A percentile compares a stretch with the other conserved stretches of the same genome.
These are phyloP conservation scores for Aureobasidium sp. DNA, from an alignment of 2,329 filamentous ascomycete genomes.

Conservation along the genomic window DNA sequence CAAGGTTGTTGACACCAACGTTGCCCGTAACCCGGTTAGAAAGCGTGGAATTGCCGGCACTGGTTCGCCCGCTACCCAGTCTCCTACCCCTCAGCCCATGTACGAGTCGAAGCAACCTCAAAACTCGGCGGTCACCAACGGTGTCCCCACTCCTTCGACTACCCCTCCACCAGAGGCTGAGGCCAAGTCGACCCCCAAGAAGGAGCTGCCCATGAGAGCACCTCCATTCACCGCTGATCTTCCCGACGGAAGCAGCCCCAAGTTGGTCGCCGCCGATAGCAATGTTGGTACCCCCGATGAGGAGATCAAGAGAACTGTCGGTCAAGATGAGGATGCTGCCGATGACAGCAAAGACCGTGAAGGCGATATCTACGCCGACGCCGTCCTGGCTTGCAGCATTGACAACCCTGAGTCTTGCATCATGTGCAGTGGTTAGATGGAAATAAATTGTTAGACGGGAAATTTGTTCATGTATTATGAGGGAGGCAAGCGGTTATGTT, in stretches of 20 bases:
- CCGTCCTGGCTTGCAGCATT: slow-evolving; percentile 88
- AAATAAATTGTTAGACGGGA: background rate
- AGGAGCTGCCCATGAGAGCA: slow-evolving; percentile 50
- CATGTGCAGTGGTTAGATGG: slow-evolving; percentile 90
- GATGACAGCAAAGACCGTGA: slow-evolving; percentile 67
- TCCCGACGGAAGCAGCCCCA: slow-evolving; percentile 70
- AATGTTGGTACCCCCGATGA: slow-evolving; percentile 46
- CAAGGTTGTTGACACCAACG: slow-evolving; percentile 73
- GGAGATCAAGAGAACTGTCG: slow-evolving; percentile 43
- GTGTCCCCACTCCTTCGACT: slow-evolving; percentile 58
- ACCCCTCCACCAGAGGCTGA: slow-evolving; percentile 53
- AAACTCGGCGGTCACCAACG: slow-evolving; percentile 41
- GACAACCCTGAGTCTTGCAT: slow-evolving; percentile 91
- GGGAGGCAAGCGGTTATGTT: background rate
- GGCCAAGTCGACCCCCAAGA: slow-evolving; percentile 36
- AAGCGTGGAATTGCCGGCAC: slow-evolving; percentile 53
- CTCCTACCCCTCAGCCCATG: slow-evolving; percentile 54
- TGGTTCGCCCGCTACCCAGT: slow-evolving; percentile 30
- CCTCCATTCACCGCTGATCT: slow-evolving; percentile 68
- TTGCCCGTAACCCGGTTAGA: slow-evolving; percentile 58
- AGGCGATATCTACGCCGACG: slow-evolving; percentile 90
- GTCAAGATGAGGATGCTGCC: slow-evolving; percentile 66
- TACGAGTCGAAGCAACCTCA: slow-evolving; percentile 49
- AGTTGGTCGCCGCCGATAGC: slow-evolving; percentile 66
- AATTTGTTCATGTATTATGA: slow-evolving; percentile 7